Evolutionary conservation across 2,329 filamentous ascomycete species (phyloP), one percentile per base, ranked within the genome.

Genomic region (Penicillium janthinellum): DNA sequence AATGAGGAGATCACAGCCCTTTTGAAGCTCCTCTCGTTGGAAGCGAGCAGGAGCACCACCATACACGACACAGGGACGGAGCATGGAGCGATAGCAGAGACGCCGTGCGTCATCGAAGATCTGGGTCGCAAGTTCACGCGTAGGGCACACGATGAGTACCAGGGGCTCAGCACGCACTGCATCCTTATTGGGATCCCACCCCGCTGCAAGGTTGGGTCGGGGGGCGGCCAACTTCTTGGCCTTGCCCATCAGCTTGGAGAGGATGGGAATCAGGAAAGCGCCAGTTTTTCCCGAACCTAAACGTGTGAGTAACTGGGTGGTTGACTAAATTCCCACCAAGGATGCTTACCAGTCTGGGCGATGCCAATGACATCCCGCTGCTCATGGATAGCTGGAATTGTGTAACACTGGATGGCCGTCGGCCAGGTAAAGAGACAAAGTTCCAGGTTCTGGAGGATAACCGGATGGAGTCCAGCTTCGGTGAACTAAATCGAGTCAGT

Each of bases 221-320:
- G 87, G 83, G 5, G 91, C 93, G 1, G 89, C 88, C 6, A 97
- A 80, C 77, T 92, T 93, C 79, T 92, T 95, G 5, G 90, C 92
- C 79, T 98, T 98, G 28, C 95, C 95, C 92, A 98, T 97, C 22
- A 99, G 79, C 74, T 90, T 90, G 61, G 92, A 96, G 54, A 98
- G 71, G 60, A 96, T 90, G 0, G 95, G 95, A 57, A 97, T 86
- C 4, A 99, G 78, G 71, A 95, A 99, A 0, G 95, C 93, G 0
- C 90, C 94, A 0, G 95, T 99, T 82, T 99, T 99, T 54, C 95
- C 95, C 28, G 94, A 98, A 20, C 95, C 94, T 97, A 31, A 5
- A 20, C n/a, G 25, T 14, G 55, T 70, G 45, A 70, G 58, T 28
- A 14, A 35, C 15, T n/a, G 8, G 49, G 28, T 6, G 12, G 2